Percentiles rank a stretch among this genome's conserved stretches.
Conservation (phyloP, 768 basidiomycete species). For the Ramaria sp. region DNA sequence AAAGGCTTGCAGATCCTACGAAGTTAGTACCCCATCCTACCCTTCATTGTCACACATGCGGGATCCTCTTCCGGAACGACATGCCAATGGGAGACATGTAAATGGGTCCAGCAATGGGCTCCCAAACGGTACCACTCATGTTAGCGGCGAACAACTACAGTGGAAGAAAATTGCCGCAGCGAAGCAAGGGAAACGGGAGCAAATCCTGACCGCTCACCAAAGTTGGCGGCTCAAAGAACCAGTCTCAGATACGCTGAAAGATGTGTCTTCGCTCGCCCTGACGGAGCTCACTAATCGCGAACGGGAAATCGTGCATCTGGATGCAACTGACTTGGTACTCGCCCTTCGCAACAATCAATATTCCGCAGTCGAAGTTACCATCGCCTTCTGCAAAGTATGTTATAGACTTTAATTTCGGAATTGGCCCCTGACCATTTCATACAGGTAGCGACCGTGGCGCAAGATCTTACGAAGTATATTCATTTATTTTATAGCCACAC, state of each 20-base stretch:
- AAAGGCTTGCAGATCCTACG: not conserved
- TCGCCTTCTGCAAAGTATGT: constrained; percentile 22
- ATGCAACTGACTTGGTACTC: constrained; percentile 24
- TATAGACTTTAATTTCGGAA: not conserved
- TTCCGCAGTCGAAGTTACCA: constrained; percentile 27
- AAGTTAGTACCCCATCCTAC: not conserved
- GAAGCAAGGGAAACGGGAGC: constrained; percentile 16
- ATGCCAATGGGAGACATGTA: not conserved
- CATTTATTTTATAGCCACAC: not conserved
- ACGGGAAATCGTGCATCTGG: constrained; percentile 23
- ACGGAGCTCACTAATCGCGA: constrained; percentile 21
- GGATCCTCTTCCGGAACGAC: not conserved
- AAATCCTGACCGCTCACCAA: constrained; percentile 15
- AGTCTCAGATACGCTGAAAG: constrained; percentile 14
- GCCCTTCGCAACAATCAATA: constrained; percentile 21
- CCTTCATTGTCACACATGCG: not conserved
- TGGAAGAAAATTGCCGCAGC: constrained; percentile 4
- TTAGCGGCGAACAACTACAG: not conserved
- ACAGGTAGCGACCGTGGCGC: constrained; percentile 23
- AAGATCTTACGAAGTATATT: constrained; percentile 18
- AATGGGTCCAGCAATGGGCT: not conserved
- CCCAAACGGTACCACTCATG: not conserved
- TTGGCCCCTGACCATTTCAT: not conserved
- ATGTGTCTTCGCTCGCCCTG: constrained; percentile 20
- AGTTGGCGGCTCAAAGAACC: constrained; percentile 18